Evolutionary conservation across 1,139 yeast species (phyloP).

Genomic region (Sugiyamaella pinicola): DNA sequence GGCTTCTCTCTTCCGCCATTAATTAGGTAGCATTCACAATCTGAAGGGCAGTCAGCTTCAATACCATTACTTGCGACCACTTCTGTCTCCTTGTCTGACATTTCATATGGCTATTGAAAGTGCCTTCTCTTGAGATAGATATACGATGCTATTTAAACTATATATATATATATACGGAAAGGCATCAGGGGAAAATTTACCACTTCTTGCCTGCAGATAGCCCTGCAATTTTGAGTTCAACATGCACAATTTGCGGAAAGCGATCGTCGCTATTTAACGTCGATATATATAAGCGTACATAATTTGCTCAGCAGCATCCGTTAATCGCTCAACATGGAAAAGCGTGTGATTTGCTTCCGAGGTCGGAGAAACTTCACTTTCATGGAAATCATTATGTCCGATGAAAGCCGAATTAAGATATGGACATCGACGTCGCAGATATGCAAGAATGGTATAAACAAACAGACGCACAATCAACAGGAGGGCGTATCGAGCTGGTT

Average conservation of each 20-base stretch:
- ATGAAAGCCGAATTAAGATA: not conserved
- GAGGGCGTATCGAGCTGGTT: too few relatives aligned
- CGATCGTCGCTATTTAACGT: not conserved
- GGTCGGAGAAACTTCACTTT: too few relatives aligned
- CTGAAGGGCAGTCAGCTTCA: constrained; percentile 10
- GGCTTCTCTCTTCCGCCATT: not conserved
- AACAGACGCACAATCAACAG: too few relatives aligned
- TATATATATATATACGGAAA: too few relatives aligned
- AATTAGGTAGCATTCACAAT: constrained; percentile 14
- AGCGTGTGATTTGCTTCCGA: not conserved
- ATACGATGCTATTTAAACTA: not conserved
- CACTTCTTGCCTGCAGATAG: not conserved
- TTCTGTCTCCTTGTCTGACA: not conserved
- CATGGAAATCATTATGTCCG: not conserved
- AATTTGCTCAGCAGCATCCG: not conserved
- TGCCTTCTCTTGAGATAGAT: not conserved
- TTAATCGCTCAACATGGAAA: not conserved
- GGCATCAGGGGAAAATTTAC: not conserved
- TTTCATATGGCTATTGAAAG: not conserved
- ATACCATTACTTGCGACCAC: not conserved
- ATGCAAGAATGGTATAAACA: too few relatives aligned
- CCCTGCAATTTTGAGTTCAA: not conserved
- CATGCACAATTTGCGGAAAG: not conserved
- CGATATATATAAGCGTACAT: not conserved
- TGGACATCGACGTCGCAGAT: not conserved